Evolutionary conservation across 2,329 filamentous ascomycete genomes (phyloP).

Genomic region (Metarhizium sp.): DNA sequence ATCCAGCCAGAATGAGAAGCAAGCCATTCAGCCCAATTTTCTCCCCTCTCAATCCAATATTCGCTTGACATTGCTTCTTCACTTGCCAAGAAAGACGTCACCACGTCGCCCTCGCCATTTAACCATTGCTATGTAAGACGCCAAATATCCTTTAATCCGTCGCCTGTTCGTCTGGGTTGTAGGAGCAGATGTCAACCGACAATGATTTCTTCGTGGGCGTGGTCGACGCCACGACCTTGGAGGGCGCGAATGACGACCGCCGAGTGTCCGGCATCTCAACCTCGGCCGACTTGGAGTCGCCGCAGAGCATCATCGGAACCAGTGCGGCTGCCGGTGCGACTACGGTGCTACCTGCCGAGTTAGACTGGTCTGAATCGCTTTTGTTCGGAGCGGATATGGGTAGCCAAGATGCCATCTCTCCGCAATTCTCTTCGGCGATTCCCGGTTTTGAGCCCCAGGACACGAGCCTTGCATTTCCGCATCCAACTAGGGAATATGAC

Average conservation of each 20-base stretch:
- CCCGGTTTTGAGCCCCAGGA: constrained; percentile 2
- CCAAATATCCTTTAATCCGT: background rate
- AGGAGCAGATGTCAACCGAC: constrained; percentile 3
- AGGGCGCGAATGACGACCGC: no score
- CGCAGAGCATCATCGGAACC: background rate
- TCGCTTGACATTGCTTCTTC: no score
- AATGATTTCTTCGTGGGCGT: constrained; percentile 3
- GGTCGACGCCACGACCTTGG: background rate
- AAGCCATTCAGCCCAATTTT: no score
- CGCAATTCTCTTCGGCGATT: background rate
- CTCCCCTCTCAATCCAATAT: background rate
- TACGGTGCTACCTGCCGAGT: background rate
- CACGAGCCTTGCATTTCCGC: background rate
- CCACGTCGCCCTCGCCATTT: no score
- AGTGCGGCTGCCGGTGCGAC: background rate
- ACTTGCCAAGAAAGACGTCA: no score
- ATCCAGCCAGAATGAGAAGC: no score
- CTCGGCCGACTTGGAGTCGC: background rate
- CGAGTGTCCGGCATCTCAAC: background rate
- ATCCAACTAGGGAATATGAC: background rate
- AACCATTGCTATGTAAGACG: background rate
- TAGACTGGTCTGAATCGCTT: constrained; percentile 7
- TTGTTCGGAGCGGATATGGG: constrained; percentile 3
- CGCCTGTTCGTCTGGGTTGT: background rate
- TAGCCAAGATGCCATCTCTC: background rate